Conservation (phyloP, 2,329 filamentous ascomycete species). For the Botrytis squamosa region DNA sequence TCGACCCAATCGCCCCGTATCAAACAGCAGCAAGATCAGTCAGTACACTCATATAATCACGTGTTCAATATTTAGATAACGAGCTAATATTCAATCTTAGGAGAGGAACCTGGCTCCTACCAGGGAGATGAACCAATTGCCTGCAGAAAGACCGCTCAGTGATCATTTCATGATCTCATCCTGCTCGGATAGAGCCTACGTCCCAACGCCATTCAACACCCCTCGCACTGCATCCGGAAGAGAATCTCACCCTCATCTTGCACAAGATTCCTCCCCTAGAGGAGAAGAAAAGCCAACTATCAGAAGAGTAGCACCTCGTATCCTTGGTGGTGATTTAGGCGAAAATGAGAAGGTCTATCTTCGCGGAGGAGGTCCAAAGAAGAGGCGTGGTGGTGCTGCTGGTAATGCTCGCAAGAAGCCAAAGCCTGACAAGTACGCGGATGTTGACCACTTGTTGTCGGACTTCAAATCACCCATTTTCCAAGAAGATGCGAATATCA, state of each 20-base stretch:
- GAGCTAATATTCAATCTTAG: neutral
- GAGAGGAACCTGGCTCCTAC: neutral
- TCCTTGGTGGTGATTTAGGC: neutral
- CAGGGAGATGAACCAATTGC: neutral
- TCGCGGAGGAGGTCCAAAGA: slow-evolving; percentile 18
- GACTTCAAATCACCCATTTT: slow-evolving; percentile 22
- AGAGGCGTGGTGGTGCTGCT: neutral
- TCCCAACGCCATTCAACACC: slow-evolving; percentile 16
- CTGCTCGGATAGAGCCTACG: slow-evolving; percentile 3
- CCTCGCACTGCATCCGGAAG: neutral
- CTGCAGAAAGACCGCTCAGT: neutral
- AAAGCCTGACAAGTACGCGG: slow-evolving; percentile 16
- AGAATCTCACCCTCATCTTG: neutral
- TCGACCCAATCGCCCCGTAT: neutral
- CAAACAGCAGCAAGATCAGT: neutral
- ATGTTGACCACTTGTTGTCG: slow-evolving; percentile 13
- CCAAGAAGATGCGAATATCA: slow-evolving; percentile 20
- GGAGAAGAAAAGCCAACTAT: neutral
- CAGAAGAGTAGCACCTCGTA: neutral
- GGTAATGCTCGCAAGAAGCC: slow-evolving; percentile 13
- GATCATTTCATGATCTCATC: slow-evolving; percentile 14
- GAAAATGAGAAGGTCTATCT: neutral
- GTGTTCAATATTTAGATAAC: neutral
- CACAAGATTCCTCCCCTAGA: neutral
- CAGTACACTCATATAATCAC: neutral